Percentiles rank a stretch among this genome's conserved stretches.
Evolutionary conservation across 805 yeast genomes (phyloP).

Genomic region (Starmerella apis): DNA sequence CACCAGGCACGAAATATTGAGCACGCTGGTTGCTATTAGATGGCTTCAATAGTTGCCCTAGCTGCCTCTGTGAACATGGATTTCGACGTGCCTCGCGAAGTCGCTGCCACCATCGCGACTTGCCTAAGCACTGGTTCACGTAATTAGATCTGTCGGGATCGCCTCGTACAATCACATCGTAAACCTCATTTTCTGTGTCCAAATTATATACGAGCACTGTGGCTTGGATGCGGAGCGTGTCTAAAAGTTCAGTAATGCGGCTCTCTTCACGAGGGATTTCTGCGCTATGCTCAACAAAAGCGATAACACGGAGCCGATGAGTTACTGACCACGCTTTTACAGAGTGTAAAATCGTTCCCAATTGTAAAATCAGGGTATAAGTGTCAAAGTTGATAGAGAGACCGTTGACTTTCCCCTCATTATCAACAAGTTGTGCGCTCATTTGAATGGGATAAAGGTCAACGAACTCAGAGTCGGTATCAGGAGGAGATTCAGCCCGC

Average conservation of each 20-base stretch:
- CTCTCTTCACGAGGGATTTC: constrained; percentile 63
- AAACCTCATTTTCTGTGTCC: constrained; percentile 47
- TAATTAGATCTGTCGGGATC: constrained; percentile 36
- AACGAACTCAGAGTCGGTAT: constrained; percentile 37
- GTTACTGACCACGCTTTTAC: constrained; percentile 86
- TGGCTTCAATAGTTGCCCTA: neutral
- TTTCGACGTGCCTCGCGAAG: constrained; percentile 46
- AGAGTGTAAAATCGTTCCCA: constrained; percentile 86
- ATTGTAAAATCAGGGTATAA: constrained; percentile 80
- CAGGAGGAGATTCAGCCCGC: constrained; percentile 20
- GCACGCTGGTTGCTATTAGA: constrained; percentile 12
- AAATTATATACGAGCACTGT: constrained; percentile 65
- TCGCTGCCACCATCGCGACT: constrained; percentile 83
- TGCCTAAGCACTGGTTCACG: constrained; percentile 42
- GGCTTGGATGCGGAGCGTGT: constrained; percentile 75
- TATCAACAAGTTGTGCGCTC: constrained; percentile 68
- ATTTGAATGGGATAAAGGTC: constrained; percentile 95
- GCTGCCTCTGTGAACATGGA: neutral
- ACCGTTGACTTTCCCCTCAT: constrained; percentile 53
- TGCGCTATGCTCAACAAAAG: constrained; percentile 66
- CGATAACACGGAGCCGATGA: constrained; percentile 68
- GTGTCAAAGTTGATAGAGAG: constrained; percentile 90
- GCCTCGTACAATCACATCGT: constrained; percentile 72
- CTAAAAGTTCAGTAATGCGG: constrained; percentile 54
- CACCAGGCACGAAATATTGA: constrained; percentile 22